Base-by-base conservation (phyloP, 345 rosid species). In the Populus ilicifolia region DNA sequence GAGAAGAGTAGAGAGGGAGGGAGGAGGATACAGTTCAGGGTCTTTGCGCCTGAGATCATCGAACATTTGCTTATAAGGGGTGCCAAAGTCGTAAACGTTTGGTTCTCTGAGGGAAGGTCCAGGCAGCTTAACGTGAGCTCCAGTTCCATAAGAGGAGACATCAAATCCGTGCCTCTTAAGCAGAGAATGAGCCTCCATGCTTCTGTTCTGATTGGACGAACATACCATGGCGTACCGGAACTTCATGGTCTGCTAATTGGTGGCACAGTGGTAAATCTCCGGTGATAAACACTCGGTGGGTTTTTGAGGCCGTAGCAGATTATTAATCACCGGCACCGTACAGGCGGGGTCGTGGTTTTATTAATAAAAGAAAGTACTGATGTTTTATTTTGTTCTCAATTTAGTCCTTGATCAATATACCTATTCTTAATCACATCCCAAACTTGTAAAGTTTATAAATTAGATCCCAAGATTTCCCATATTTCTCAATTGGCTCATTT, bases 11-110 rank as follows among this genome's bases (percentile, higher is more conserved):
- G 2, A 67, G 20, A 38, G 46, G 21, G 59, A 2, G 10, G 7
- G 20, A 73, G 54, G 48, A 82, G 86, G 87, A 87, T 91, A 96
- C 99, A 95, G 91, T 5, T 93, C 98, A 17, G 97, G 93, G 80
- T 96, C 99, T 82, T 96, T 92, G 83, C 97, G 98, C 75, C 97
- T 82, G 83, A 96, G 96, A 62, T 96, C 98, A 3, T 96, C 98
- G 74, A 93, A 89, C 99, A 96, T 96, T 27, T 90, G 91, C 88
- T 90, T 90, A 88, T 96, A 96, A 29, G 98, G 99, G 65, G 98
- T 93, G 44, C 99, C 98, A 61, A 93, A 96, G 3, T 96, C 97
- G 84, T 96, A 93, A 81, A 93, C 94, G 64, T 96, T 94, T 2
- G 97, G 97, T 82, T 91, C 98, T 75, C 97, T 87, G 3, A 88